Conservation (phyloP, 1,284 basidiomycete species). For the Cryptococcus depauperatus region DNA sequence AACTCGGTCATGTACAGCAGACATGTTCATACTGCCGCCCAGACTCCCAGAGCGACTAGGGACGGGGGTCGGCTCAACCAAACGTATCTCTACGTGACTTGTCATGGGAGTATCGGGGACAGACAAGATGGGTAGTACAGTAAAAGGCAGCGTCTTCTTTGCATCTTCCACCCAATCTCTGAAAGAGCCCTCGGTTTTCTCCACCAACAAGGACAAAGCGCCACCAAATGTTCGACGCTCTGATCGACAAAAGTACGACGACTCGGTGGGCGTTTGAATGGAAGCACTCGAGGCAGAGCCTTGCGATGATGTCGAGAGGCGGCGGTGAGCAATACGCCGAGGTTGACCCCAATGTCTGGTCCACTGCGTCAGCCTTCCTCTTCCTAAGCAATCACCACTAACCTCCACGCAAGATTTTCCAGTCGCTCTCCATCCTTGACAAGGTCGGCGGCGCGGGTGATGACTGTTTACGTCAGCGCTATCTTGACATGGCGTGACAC, state of each 20-base stretch:
- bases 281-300: slow-evolving; percentile 21
- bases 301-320: slow-evolving; percentile 22
- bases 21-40: slow-evolving; percentile 22
- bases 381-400: slow-evolving; percentile 7
- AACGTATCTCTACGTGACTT: slow-evolving; percentile 30
- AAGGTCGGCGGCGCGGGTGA: slow-evolving; percentile 37
- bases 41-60: slow-evolving; percentile 38
- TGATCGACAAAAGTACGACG: slow-evolving; percentile 10
- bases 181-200: slow-evolving; percentile 32
- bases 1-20: slow-evolving; percentile 4
- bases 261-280: slow-evolving; percentile 24
- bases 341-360: slow-evolving; percentile 31
- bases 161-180: slow-evolving; percentile 43
- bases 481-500: slow-evolving; percentile 1
- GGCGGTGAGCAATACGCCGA: slow-evolving; percentile 8
- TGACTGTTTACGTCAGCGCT: slow-evolving; percentile 17
- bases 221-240: slow-evolving; percentile 33
- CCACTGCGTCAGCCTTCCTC: no score
- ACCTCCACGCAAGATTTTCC: slow-evolving; percentile 42
- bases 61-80: slow-evolving; percentile 42
- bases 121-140: slow-evolving; percentile 12
- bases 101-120: slow-evolving; percentile 34
- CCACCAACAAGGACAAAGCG: slow-evolving; percentile 32
- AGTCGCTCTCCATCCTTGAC: slow-evolving; percentile 41
- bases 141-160: slow-evolving; percentile 16